Percentiles rank a stretch among this genome's conserved stretches.
Evolutionary conservation across 2,329 filamentous ascomycete genomes (phyloP).

Genomic region (Trichoderma endophyticum): DNA sequence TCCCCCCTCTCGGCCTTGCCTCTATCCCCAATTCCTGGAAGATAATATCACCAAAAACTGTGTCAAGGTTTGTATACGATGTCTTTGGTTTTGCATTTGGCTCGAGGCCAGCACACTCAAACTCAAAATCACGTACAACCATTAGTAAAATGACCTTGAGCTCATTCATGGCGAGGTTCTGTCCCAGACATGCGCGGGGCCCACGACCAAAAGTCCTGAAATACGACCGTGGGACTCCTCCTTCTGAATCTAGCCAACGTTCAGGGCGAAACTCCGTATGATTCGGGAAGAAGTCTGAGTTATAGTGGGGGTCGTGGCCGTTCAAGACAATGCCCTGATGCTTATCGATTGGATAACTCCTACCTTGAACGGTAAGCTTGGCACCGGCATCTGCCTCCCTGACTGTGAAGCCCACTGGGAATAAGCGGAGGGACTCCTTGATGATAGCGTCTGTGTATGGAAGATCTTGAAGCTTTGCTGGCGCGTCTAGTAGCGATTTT

Average conservation of each 20-base stretch:
- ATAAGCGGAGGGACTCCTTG: neutral
- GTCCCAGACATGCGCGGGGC: slow-evolving; percentile 35
- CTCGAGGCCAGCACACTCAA: slow-evolving; percentile 23
- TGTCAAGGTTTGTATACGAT: slow-evolving; percentile 26
- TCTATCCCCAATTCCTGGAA: neutral
- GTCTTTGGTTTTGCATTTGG: slow-evolving; percentile 23
- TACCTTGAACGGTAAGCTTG: neutral
- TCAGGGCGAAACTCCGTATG: slow-evolving; percentile 36
- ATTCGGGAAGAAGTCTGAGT: neutral
- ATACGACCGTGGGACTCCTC: slow-evolving; percentile 7
- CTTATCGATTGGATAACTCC: neutral
- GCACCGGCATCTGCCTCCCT: neutral
- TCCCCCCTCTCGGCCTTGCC: neutral
- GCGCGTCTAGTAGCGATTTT: neutral
- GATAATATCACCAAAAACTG: neutral
- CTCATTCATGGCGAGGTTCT: slow-evolving; percentile 36
- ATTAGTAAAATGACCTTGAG: slow-evolving; percentile 30
- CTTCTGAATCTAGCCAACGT: slow-evolving; percentile 35
- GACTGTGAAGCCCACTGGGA: neutral
- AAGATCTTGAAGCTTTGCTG: neutral
- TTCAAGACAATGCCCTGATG: neutral
- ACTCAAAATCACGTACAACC: slow-evolving; percentile 25
- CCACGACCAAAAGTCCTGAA: slow-evolving; percentile 38
- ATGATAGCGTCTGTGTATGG: neutral
- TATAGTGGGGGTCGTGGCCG: neutral